Base-by-base conservation (phyloP, 1,284 basidiomycete genomes). In the Pterula multifida region DNA sequence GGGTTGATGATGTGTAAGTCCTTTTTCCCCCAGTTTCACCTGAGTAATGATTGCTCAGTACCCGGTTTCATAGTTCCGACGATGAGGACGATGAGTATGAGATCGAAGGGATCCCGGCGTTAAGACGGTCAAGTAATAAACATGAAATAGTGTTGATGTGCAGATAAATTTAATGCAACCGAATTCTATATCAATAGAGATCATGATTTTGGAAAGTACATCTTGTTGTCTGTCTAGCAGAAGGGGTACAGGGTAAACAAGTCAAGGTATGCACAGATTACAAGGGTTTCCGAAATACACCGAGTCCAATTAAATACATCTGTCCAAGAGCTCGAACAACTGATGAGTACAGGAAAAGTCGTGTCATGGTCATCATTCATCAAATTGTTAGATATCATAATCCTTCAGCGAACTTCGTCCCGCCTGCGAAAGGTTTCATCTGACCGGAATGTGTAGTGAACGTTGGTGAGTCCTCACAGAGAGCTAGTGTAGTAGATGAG, bases 1-100 rank as follows among this genome's bases (percentile, higher is more conserved):
- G 78, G 78, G 1, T 62, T 82, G 36, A 78, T 76, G 76, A 81
- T 81, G 79, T 80, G 79, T 81, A 66, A 58, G 76, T 72, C 15
- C 12, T 32, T n/a, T 21, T 32, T 15, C 28, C 15, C 6, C 15
- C 6, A 6, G 6, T 15, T 32, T 15, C 28, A 32, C 49, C 26
- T 17, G 21, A 32, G 32, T 26, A n/a, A 9, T 9, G 44, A 26
- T 51, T n/a, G 48, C 50, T 62, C 35, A 60, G 36, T 26, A 23
- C 3, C 51, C 49, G 28, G 28, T 2, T 50, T 44, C 50, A 49
- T 50, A 79, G 79, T 79, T 74, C 78, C 78, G 4, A 80, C 78
- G 22, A 79, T 79, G 78, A 66, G 78, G 50, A 80, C 78, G 4
- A 75, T 78, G 76, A 80, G 77, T 55, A 73, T 80, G 69, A 68